Evolutionary conservation across 768 basidiomycete genomes (phyloP), one percentile per base, ranked within the genome.

Genomic region (Obba rivulosa): DNA sequence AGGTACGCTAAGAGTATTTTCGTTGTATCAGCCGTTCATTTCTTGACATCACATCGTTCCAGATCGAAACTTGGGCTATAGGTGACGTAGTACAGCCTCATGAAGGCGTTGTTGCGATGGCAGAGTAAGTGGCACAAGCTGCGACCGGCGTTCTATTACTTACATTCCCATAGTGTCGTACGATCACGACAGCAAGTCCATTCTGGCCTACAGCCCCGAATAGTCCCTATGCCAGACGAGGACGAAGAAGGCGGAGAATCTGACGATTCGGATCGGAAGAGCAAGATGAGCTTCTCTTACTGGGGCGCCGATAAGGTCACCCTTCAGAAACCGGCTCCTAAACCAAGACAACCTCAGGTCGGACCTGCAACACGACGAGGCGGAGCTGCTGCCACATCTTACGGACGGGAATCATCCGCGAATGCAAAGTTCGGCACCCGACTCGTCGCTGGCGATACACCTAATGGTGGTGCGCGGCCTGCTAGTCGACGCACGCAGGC

Each of bases 271-370:
- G 89, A 91, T 64, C 80, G 83, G 69, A 87, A 90, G 72, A 88
- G 84, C 73, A 92, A 91, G 66, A 91, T 92, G 90, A 88, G 87
- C 70, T 92, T 92, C 68, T 91, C 88, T 4, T 93, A 92, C 62
- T 92, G 89, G 88, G 89, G 90, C 21, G 90, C 90, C 25, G 90
- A 92, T 70, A 90, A 90, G 67, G 78, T 92, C 58, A 92, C 90
- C 1, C 79, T 92, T 18, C 87, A 90, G 63, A 87, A 87, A 57
- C 87, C 89, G 2, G 65, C 81, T 35, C 63, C 83, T 57, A 85
- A 83, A 61, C 66, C 66, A 34, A 65, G 65, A 48, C 64, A 65
- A 21, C 54, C 62, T n/a, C 20, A 53, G 22, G 61, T 69, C 16
- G 55, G 48, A 25, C 57, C 58, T 25, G 44, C 57, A 28, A 68